A percentile compares a stretch with the other conserved stretches of the same genome.
Conservation (phyloP, 345 rosid species). For the Geranium brycei region DNA sequence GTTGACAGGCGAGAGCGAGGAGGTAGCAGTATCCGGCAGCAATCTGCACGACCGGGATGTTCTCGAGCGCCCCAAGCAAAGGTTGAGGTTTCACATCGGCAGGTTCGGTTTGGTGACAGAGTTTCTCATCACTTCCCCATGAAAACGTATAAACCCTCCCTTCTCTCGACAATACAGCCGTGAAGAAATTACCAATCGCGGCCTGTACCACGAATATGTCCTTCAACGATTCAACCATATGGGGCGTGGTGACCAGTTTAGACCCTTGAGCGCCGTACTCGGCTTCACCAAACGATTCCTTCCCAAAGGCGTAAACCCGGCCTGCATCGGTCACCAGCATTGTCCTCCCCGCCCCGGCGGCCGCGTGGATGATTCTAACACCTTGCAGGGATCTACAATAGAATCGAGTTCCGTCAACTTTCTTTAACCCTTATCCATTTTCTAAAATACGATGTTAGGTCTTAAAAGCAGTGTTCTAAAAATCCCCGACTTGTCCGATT, state of each 20-base stretch:
- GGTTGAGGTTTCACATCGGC: conserved; percentile 69
- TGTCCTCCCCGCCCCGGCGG: conserved; percentile 75
- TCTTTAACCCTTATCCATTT: conserved; percentile 10
- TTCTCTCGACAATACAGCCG: conserved; percentile 85
- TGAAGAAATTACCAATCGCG: conserved; percentile 80
- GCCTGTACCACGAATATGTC: conserved; percentile 84
- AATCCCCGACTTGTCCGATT: too few relatives aligned
- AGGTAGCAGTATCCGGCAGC: conserved; percentile 94
- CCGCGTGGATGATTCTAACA: conserved; percentile 86
- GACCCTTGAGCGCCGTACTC: conserved; percentile 57
- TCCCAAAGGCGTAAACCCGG: conserved; percentile 70
- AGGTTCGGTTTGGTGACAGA: conserved; percentile 73
- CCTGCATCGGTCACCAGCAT: conserved; percentile 92
- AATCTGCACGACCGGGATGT: conserved; percentile 75
- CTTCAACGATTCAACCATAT: conserved; percentile 61
- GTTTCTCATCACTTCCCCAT: conserved; percentile 71
- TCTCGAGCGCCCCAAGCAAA: conserved; percentile 73
- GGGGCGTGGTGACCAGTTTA: conserved; percentile 53
- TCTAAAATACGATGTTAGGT: neutral
- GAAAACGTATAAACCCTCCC: conserved; percentile 90
- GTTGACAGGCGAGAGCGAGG: conserved; percentile 84
- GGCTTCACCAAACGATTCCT: conserved; percentile 64
- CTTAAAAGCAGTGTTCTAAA: too few relatives aligned
- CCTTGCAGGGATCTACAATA: conserved; percentile 87
- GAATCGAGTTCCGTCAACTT: conserved; percentile 36